A percentile compares a stretch with the other conserved stretches of the same genome.
Conservation (phyloP, 306 rosid genomes). For the Datisca glomerata region DNA sequence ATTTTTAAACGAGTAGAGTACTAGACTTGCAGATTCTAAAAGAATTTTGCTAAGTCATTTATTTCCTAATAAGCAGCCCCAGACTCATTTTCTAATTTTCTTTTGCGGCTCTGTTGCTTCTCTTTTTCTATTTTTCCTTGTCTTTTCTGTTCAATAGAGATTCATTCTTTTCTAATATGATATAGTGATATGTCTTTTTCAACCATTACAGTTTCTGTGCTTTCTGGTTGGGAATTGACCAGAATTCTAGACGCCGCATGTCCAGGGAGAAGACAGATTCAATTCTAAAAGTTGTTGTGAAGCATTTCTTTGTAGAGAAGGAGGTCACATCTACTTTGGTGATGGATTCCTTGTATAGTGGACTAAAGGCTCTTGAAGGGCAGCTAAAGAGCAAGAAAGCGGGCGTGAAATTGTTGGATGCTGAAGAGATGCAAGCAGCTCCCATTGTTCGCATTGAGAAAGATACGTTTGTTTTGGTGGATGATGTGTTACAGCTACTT, state of each 20-base stretch:
- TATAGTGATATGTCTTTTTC: constrained; percentile 12
- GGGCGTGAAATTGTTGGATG: constrained; percentile 47
- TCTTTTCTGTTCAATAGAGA: constrained; percentile 1
- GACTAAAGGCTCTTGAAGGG: constrained; percentile 93
- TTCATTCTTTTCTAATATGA: constrained; percentile 2
- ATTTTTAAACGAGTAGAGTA: no score
- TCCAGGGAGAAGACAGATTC: constrained; percentile 82
- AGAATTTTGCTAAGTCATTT: no score
- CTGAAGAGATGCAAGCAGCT: constrained; percentile 83
- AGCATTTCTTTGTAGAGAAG: constrained; percentile 92
- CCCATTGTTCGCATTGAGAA: constrained; percentile 86
- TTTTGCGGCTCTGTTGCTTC: no score
- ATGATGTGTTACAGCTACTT: constrained; percentile 72
- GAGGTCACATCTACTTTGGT: constrained; percentile 98
- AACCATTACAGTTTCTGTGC: constrained; percentile 55
- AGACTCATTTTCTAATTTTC: no score
- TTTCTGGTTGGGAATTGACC: constrained; percentile 94
- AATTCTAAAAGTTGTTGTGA: constrained; percentile 84
- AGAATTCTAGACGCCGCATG: constrained; percentile 73
- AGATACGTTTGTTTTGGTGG: constrained; percentile 79
- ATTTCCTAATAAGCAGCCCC: no score
- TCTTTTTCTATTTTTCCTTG: background rate
- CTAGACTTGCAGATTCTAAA: no score
- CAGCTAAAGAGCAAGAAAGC: constrained; percentile 57
- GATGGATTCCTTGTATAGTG: constrained; percentile 97